Percentiles rank a stretch among this genome's conserved stretches.
Evolutionary conservation across 140 eudicot genomes (phyloP).

Genomic region (Erigeron philadelphicus): DNA sequence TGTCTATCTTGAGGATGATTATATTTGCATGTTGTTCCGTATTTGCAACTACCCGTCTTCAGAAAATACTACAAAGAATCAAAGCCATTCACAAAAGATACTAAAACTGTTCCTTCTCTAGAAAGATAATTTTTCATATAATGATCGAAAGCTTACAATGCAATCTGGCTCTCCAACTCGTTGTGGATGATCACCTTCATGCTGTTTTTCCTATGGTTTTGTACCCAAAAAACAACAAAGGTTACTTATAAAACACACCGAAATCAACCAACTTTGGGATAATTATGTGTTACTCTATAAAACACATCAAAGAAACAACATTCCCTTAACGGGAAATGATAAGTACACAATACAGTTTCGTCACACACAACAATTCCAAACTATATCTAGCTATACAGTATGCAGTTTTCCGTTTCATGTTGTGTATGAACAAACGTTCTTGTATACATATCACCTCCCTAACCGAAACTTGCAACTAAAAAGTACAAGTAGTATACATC

Average conservation of each 20-base stretch:
- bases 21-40: conserved; percentile 79
- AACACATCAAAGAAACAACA: no score
- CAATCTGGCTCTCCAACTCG: conserved; percentile 80
- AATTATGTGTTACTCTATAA: no score
- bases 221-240: background rate
- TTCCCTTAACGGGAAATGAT: no score
- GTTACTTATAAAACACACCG: no score
- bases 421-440: background rate
- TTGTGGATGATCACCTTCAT: conserved; percentile 42
- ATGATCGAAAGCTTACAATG: conserved; percentile 59
- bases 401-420: no score
- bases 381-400: no score
- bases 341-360: no score
- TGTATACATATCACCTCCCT: background rate
- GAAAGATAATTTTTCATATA: conserved; percentile 14
- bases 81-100: background rate
- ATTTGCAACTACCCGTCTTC: conserved; percentile 89
- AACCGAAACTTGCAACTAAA: background rate
- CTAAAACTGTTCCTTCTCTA: background rate
- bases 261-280: no score
- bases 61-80: conserved; percentile 60
- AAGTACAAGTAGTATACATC: background rate
- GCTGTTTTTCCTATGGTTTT: conserved; percentile 33
- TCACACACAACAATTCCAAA: no score
- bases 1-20: conserved; percentile 78